Evolutionary conservation across 805 yeast genomes (phyloP).

Genomic region (Starmerella apis): DNA sequence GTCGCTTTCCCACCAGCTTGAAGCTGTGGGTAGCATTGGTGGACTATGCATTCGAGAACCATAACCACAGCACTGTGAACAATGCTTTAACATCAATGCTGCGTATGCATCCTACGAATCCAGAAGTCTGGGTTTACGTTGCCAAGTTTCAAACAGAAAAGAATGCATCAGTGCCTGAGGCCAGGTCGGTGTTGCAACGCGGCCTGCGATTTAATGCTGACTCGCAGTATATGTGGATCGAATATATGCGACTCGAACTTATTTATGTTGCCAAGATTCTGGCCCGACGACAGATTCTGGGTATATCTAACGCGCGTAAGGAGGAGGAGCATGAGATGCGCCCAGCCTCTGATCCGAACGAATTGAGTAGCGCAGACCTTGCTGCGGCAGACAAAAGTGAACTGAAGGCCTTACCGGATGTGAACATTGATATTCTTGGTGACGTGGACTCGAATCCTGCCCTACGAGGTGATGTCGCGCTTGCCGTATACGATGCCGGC

Average conservation of each 20-base stretch:
- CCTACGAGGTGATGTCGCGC: slow-evolving; percentile 58
- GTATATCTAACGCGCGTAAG: slow-evolving; percentile 44
- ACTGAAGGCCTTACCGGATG: slow-evolving; percentile 69
- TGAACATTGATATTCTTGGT: slow-evolving; percentile 76
- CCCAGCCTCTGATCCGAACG: slow-evolving; percentile 37
- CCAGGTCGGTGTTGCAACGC: slow-evolving; percentile 74
- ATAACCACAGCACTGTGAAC: slow-evolving; percentile 30
- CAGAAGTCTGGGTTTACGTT: slow-evolving; percentile 87
- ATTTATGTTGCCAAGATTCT: slow-evolving; percentile 73
- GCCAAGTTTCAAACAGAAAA: slow-evolving; percentile 87
- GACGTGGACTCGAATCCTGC: slow-evolving; percentile 77
- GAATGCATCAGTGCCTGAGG: slow-evolving; percentile 79
- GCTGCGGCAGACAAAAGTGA: slow-evolving; percentile 46
- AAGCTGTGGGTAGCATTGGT: slow-evolving; percentile 71
- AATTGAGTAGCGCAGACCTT: slow-evolving; percentile 38
- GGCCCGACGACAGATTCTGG: slow-evolving; percentile 72
- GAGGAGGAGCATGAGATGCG: slow-evolving; percentile 35
- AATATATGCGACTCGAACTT: slow-evolving; percentile 80
- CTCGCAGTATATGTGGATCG: slow-evolving; percentile 62
- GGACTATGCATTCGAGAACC: slow-evolving; percentile 37
- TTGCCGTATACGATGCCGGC: slow-evolving; percentile 60
- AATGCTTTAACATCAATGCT: slow-evolving; percentile 66
- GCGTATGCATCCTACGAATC: slow-evolving; percentile 81
- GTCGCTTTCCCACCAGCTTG: slow-evolving; percentile 66
- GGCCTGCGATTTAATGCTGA: slow-evolving; percentile 77